Base-by-base conservation (phyloP, 208 protist species). In the Ichthyophonus hoferi region DNA sequence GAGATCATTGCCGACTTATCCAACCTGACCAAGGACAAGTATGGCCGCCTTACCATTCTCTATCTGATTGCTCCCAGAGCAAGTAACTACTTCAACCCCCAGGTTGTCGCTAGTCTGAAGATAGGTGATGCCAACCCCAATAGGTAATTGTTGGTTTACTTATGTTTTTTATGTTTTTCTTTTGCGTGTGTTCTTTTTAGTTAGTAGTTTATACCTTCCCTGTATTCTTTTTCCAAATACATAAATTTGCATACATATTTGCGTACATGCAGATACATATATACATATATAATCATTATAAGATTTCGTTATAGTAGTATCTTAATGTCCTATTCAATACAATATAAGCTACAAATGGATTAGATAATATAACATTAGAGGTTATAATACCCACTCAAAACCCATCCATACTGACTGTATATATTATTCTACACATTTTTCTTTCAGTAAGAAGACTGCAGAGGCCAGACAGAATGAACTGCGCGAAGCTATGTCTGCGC, bases 81-180 rank as follows among this genome's bases (percentile, higher is more conserved):
- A 2, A 88, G 79, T 35, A 3, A 24, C 12, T 76, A 79, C 14
- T 82, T 88, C 37, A 41, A 41, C 50, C 40, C 76, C 12, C 31
- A 77, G n/a, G 38, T 37, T 7, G 76, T 88, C 12, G 86, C 12
- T 2, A 31, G 14, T 1, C 37, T 88, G 41, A 34, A 37, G 12
- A 7, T 58, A 24, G 86, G 86, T 12, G 86, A 88, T 76, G 41
- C 39, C 1, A 88, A 88, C 84, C 35, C 33, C 17, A 87, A 87
- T 41, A 87, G 82, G 82, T 86, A 35, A 67, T n/a, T n/a, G n/a
- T n/a, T n/a, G n/a, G n/a, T n/a, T n/a, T n/a, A 34, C 37, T 31
- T 77, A 24, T 77, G 58, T 31, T 24, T 77, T 77, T 77, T n/a
- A n/a, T n/a, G n/a, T n/a, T n/a, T n/a, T n/a, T n/a, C n/a, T n/a